Base-by-base conservation (phyloP, 129 eudicot species). In the Pittosporum tobira region DNA sequence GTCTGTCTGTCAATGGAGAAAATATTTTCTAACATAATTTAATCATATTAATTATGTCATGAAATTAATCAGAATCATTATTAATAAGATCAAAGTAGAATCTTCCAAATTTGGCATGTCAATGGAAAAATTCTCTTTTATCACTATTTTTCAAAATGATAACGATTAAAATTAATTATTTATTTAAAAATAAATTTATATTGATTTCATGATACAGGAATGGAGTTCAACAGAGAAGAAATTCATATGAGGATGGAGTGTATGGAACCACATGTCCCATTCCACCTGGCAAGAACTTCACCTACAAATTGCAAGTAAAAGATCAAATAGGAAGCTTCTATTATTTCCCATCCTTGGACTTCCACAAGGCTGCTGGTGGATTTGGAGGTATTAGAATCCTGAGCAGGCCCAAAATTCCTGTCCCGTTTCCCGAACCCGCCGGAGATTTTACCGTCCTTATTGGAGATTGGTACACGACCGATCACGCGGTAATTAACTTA, bases 321-420 rank as follows among this genome's bases (percentile, higher is more conserved):
- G 99, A 87, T 74, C 99, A 91, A 44, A 83, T 91, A 28, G 99
- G 99, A 8, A 87, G 94, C 70, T 91, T 75, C 60, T 91, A 56
- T 67, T 91, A 91, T 53, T 91, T 83, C 64, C 99, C 99, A 0
- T 91, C 98, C 0, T 66, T 77, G 0, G 83, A 70, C 1, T 86
- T 86, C 66, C 98, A 91, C 63, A 91, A 91, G 51, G 90, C 99
- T 11, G 99, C 96, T 4, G 99, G 99, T 5, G 99, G 91, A 6
- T 91, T 75, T 36, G 99, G 99, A 16, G 96, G 81, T 3, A 86
- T 91, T 36, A 67, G 77, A 42, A 78, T 91, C 38, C 87, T 78
- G 45, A 87, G 88, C 48, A 61, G 94, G 38, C 94, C 96, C 0
- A 45, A n/a, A 8, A 86, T 83, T 52, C 96, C 96, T 1, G 91